Conservation (phyloP, 257 asterid genomes). For the Nicotiana otophora region DNA sequence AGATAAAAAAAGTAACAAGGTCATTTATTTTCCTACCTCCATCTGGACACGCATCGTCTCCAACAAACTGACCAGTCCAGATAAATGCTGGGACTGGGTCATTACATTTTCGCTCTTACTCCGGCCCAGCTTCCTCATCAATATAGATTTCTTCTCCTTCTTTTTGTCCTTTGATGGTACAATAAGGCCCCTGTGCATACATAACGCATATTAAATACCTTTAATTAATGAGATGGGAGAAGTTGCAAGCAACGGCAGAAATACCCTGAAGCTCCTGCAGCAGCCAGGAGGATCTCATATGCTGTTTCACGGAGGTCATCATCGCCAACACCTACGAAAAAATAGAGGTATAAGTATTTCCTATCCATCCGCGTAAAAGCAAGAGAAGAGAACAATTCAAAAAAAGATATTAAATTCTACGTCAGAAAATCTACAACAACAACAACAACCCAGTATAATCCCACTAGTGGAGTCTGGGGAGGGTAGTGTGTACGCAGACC, state of each 20-base stretch:
- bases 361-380: not conserved
- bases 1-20: not conserved
- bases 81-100: conserved; percentile 50
- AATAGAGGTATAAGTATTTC: conserved; percentile 1
- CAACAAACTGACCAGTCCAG: conserved; percentile 85
- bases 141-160: conserved; percentile 73
- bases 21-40: conserved; percentile 54
- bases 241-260: conserved; percentile 3
- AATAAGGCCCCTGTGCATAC: conserved; percentile 72
- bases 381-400: not conserved
- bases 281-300: conserved; percentile 89
- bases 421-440: not conserved
- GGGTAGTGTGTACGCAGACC: no score
- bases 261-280: conserved; percentile 99
- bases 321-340: conserved; percentile 60
- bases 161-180: conserved; percentile 88
- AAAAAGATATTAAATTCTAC: not conserved
- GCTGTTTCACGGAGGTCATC: conserved; percentile 97
- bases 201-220: conserved; percentile 19
- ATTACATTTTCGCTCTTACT: conserved; percentile 59
- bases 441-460: no score
- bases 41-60: conserved; percentile 99
- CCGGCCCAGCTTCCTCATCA: conserved; percentile 85
- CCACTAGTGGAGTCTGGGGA: no score
- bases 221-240: conserved; percentile 11